Evolutionary conservation across 2,329 filamentous ascomycete genomes (phyloP), one percentile per base, ranked within the genome.

Genomic region (Ophiocordyceps camponoti-floridani): DNA sequence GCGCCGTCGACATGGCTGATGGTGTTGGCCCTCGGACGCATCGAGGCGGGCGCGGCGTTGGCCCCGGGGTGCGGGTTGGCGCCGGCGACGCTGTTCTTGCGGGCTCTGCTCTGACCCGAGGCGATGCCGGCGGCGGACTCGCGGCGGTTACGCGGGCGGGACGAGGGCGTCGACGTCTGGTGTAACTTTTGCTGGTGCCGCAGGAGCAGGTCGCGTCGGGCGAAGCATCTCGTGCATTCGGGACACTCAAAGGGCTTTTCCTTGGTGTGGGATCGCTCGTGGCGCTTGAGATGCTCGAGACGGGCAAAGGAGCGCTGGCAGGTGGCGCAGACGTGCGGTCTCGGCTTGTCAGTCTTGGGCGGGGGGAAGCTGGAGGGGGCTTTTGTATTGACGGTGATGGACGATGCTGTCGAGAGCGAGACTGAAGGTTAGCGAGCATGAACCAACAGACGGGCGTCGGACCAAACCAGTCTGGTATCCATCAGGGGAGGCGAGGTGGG

Each of bases 181-280:
- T 98, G 91, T 42, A 98, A 75, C 70, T 98, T 98, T 70, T 98
- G 91, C 71, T 98, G 91, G 64, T 98, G 91, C 47, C 91, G 79
- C 52, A 98, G 69, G 45, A 98, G 73, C 52, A 98, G 66, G 62
- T 98, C 91, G 52, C 91, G 79, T 48, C 91, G 79, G 48, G 91
- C 91, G 64, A 98, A 98, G 66, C 91, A 96, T 64, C 91, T 71
- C 35, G 85, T 75, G 63, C 91, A 98, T 62, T 96, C 86, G 27
- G 86, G 85, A 56, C 91, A 98, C 63, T 95, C 87, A 55, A 98
- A 98, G 1, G 91, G 91, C 69, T 98, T 98, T 66, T 98, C 88
- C 62, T 98, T 95, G 41, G 88, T 95, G 60, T 95, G 88, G n/a
- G 87, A 94, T 49, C 91, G 78, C 66, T 96, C 91, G 63, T 98